Conservation (phyloP, 345 rosid species). For the Physaria fendleri region DNA sequence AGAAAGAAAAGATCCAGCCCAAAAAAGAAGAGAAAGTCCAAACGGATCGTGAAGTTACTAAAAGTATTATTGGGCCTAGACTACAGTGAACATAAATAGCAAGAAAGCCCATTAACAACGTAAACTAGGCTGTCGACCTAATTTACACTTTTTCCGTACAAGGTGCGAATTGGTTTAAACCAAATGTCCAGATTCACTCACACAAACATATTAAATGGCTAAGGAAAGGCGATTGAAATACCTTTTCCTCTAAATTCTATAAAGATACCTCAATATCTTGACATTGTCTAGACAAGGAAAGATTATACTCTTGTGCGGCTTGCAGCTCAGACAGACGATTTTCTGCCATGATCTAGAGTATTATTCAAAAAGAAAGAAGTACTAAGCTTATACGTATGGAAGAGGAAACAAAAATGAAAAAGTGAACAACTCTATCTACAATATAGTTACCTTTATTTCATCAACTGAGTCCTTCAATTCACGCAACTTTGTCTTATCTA, state of each 20-base stretch:
- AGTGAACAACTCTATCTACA: neutral
- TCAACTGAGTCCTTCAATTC: conserved; percentile 75
- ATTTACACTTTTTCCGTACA: too few species aligned
- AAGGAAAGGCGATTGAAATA: too few species aligned
- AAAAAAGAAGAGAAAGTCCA: too few species aligned
- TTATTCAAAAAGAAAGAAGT: conserved; percentile 27
- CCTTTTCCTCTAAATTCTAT: conserved; percentile 10
- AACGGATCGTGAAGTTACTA: too few species aligned
- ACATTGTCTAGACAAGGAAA: conserved; percentile 56
- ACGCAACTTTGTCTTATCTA: conserved; percentile 58
- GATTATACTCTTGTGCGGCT: conserved; percentile 64
- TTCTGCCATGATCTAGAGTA: conserved; percentile 61
- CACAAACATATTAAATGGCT: too few species aligned
- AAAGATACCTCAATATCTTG: conserved; percentile 64
- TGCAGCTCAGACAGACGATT: conserved; percentile 82
- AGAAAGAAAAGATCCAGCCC: too few species aligned
- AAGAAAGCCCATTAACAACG: too few species aligned
- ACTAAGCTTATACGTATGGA: conserved; percentile 12
- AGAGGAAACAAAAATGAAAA: neutral
- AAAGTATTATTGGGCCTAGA: too few species aligned
- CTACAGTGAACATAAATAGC: too few species aligned
- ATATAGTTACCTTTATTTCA: conserved; percentile 54
- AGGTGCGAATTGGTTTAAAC: too few species aligned
- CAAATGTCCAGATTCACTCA: too few species aligned
- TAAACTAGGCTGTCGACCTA: too few species aligned